A percentile compares a stretch with the other conserved stretches of the same genome.
Evolutionary conservation across 768 basidiomycete genomes (phyloP).

Genomic region (Mycena leptocephala): DNA sequence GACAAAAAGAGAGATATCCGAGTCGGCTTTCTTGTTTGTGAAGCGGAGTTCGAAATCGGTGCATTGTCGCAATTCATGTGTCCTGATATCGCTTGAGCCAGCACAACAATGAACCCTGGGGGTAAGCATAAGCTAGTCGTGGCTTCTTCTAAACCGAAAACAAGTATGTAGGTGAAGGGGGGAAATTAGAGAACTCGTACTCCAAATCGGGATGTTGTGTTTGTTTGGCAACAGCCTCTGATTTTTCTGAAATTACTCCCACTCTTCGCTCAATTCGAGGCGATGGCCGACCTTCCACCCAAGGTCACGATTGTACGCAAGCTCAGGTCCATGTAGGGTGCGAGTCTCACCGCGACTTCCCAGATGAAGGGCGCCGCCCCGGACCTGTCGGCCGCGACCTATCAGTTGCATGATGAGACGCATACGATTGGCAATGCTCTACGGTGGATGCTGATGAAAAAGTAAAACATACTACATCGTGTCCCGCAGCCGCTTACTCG

Average conservation of each 20-base stretch:
- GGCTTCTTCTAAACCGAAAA: not conserved
- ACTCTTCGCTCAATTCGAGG: not conserved
- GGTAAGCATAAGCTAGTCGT: not conserved
- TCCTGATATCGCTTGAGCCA: not conserved
- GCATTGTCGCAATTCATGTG: slow-evolving; percentile 12
- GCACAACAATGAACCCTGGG: not conserved
- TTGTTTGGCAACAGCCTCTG: not conserved
- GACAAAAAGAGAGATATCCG: slow-evolving; percentile 16
- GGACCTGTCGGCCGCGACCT: slow-evolving; percentile 92
- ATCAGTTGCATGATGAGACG: slow-evolving; percentile 92
- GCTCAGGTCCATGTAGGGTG: not conserved
- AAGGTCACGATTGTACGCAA: slow-evolving; percentile 21
- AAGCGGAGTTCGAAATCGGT: slow-evolving; percentile 26
- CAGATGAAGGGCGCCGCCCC: slow-evolving; percentile 89
- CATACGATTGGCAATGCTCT: slow-evolving; percentile 97
- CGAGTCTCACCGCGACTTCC: not conserved
- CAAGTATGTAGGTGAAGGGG: not conserved
- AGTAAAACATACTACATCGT: slow-evolving; percentile 65
- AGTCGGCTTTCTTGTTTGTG: slow-evolving; percentile 23
- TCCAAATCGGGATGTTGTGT: not conserved
- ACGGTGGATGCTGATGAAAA: slow-evolving; percentile 99
- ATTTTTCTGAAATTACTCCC: not conserved
- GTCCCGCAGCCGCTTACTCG: slow-evolving; percentile 14
- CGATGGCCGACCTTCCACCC: slow-evolving; percentile 17
- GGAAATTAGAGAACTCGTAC: not conserved